Base-by-base conservation (phyloP, 1,284 basidiomycete species). In the Fistulina hepatica region DNA sequence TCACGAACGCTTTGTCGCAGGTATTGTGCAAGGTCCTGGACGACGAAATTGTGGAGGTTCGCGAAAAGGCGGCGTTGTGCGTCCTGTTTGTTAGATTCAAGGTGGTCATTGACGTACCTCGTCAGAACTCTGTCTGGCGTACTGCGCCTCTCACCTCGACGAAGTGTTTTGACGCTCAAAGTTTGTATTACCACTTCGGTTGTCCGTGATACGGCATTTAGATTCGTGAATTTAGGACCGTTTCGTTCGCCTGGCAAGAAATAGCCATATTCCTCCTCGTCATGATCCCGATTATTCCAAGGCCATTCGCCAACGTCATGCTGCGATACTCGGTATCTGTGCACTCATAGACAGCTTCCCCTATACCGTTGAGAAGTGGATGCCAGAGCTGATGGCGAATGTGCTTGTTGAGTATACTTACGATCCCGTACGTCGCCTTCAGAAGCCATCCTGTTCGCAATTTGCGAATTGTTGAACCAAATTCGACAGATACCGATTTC, bases 291-390 rank as follows among this genome's bases (percentile, higher is more conserved):
- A 57, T 15, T 89, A 83, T 53, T 73, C 69, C 40, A 60, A 63
- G 31, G 71, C 76, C 10, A 63, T 90, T 8, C 67, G 82, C 20
- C 73, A 75, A 48, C 71, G 83, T 11, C 86, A 89, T 55, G 76
- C 76, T 25, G 83, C 81, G 2, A 82, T 89, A 44, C 62, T 89
- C 16, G 84, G 85, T 13, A 75, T 85, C 26, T 80, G 78, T 44
- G 83, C 85, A 1, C 63, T 89, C 21, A 69, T 91, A 9, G 79
- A 82, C 39, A 84, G 82, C 33, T 88, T 82, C 52, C 85, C 85
- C 0, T 89, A 89, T 57, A 85, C 84, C 0, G 78, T 90, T 22
- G 85, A 88, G 45, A 76, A 74, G 44, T 91, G 85, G 83, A 80
- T 86, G 72, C 85, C 85, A 0, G 71, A 74, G 27, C 63, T 88